Conservation (phyloP, 371 early-diverging fungal genomes). For the Basidiobolus meristosporus region DNA sequence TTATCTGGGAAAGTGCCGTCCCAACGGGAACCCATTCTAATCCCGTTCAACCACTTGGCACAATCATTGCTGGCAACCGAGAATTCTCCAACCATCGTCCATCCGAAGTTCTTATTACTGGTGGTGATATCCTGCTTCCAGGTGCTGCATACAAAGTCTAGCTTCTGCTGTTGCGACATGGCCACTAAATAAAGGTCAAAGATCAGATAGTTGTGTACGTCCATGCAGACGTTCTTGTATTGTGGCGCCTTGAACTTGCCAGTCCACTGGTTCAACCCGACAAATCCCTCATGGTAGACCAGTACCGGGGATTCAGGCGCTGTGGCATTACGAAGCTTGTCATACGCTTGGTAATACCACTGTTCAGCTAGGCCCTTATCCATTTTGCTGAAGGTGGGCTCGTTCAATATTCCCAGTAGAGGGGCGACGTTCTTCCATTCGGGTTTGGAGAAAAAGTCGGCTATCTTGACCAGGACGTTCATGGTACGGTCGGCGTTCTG, state of each 20-base stretch:
- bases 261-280: constrained; percentile 4
- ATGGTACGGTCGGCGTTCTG: constrained; percentile 6
- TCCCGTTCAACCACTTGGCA: constrained; percentile 47
- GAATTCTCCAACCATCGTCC: constrained; percentile 48
- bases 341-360: constrained; percentile 11
- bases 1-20: constrained; percentile 25
- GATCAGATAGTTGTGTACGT: constrained; percentile 26
- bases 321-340: no score
- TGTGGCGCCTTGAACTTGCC: neutral
- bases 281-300: constrained; percentile 13
- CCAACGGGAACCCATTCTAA: constrained; percentile 37
- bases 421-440: neutral
- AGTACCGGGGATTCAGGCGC: no score
- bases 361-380: constrained; percentile 3
- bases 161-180: constrained; percentile 13
- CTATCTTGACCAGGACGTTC: constrained; percentile 7
- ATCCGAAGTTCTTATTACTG: constrained; percentile 11
- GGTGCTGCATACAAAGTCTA: constrained; percentile 7
- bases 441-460: constrained; percentile 6
- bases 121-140: constrained; percentile 5
- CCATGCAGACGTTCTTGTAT: constrained; percentile 4
- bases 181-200: constrained; percentile 20
- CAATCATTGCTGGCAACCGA: constrained; percentile 57
- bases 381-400: constrained; percentile 3
- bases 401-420: constrained; percentile 4